Evolutionary conservation across 495 filamentous ascomycete species (phyloP).

Genomic region (Melanomma pulvis-pyrius): DNA sequence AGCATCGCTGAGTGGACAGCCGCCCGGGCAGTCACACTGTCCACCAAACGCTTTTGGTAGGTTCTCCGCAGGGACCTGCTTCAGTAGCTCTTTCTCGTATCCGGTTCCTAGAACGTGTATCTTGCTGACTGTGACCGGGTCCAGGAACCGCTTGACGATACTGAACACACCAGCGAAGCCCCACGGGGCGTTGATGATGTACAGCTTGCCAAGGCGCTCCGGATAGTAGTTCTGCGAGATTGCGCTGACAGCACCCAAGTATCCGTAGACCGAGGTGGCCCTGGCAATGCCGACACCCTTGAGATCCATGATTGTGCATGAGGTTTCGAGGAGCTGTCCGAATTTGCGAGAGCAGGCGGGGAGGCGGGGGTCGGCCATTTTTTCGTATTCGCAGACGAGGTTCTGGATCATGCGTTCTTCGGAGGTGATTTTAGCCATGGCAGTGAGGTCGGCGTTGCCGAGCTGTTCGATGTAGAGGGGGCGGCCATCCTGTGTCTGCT

Average conservation of each 20-base stretch:
- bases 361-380: constrained; percentile 85
- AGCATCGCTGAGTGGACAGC: constrained; percentile 83
- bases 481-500: constrained; percentile 74
- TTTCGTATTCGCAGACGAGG: constrained; percentile 96
- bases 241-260: constrained; percentile 67
- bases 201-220: constrained; percentile 84
- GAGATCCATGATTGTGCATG: constrained; percentile 95
- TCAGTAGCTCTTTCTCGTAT: constrained; percentile 81
- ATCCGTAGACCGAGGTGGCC: constrained; percentile 72
- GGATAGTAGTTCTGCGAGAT: constrained; percentile 97
- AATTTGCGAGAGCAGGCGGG: constrained; percentile 95
- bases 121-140: constrained; percentile 94
- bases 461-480: constrained; percentile 97
- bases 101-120: constrained; percentile 83
- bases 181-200: constrained; percentile 97
- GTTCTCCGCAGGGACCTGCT: constrained; percentile 87
- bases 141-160: constrained; percentile 86
- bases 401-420: constrained; percentile 93
- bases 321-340: constrained; percentile 89
- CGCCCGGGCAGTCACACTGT: constrained; percentile 76
- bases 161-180: constrained; percentile 82
- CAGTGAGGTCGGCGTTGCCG: constrained; percentile 85
- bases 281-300: constrained; percentile 88
- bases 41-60: constrained; percentile 87
- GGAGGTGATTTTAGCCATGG: constrained; percentile 92